A percentile compares a stretch with the other conserved stretches of the same genome.
These are phyloP conservation scores for Lactifluus hygrophoroides DNA, from an alignment of 768 basidiomycete species.

Conservation along the genomic window DNA sequence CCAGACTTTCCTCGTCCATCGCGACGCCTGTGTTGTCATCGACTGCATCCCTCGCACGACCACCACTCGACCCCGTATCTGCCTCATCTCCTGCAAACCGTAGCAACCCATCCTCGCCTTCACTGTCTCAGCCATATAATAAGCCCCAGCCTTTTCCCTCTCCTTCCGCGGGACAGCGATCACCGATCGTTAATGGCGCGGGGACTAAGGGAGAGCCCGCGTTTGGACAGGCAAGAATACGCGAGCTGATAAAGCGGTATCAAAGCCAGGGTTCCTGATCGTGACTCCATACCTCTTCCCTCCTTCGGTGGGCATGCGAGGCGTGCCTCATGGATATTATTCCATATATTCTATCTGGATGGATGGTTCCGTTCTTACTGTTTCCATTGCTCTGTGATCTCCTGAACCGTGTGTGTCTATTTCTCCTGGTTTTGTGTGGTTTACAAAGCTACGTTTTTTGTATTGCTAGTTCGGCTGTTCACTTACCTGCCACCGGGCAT, in stretches of 20 bases:
- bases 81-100: slow-evolving; percentile 30
- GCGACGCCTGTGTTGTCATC: slow-evolving; percentile 67
- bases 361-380: too few species aligned
- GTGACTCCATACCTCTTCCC: not conserved
- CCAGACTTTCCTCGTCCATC: slow-evolving; percentile 53
- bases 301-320: too few species aligned
- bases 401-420: too few species aligned
- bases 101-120: slow-evolving; percentile 21
- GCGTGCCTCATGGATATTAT: too few species aligned
- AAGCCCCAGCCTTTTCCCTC: not conserved
- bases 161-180: slow-evolving; percentile 1
- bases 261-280: slow-evolving; percentile 35
- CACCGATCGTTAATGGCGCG: not conserved
- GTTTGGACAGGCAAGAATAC: slow-evolving; percentile 68
- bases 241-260: slow-evolving; percentile 78
- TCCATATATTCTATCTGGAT: too few species aligned
- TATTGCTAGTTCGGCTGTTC: too few species aligned
- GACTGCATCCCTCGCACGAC: slow-evolving; percentile 65
- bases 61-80: slow-evolving; percentile 23
- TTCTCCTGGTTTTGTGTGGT: too few species aligned
- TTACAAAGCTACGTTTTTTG: too few species aligned
- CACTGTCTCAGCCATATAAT: not conserved
- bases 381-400: too few species aligned
- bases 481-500: too few species aligned
- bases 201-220: slow-evolving; percentile 40